Evolutionary conservation across 768 basidiomycete genomes (phyloP), one percentile per base, ranked within the genome.

Genomic region (Amanita brunnescens): DNA sequence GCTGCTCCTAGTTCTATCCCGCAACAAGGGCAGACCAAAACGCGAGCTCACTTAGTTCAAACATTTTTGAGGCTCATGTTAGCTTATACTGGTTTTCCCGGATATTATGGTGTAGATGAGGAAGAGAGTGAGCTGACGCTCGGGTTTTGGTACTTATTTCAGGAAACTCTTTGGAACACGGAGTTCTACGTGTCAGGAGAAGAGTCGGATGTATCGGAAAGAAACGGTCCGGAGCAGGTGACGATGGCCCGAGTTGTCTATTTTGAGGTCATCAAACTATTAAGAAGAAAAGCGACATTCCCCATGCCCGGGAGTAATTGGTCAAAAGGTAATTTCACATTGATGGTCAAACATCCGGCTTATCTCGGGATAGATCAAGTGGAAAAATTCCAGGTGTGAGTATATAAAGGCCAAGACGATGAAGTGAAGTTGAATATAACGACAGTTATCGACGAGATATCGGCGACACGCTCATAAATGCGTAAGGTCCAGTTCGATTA

Each of bases 141-240:
- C 2, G 80, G 80, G 1, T 94, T 94, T 59, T 95, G 94, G 87
- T 94, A 91, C 56, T 70, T 90, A 35, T 78, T 95, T 51, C 92
- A 95, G 64, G 93, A 97, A 62, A 80, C 89, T 1, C 64, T 91
- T 21, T 91, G 88, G 88, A 75, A 70, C 32, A 74, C 74, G 10
- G 81, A 85, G 47, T 82, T 73, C 51, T 77, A 77, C 45, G 56
- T 70, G 24, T 55, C 62, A 9, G 61, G 64, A 7, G 54, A 66
- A 53, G 29, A 20, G 9, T 59, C 56, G 2, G 57, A 55, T 26
- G 45, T 54, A 26, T 48, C 63, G 54, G 51, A 59, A 51, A 59
- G 59, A 18, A 54, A 56, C 26, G 62, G 62, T 20, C 49, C 56
- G 30, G 72, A 71, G 8, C 62, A 75, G 67, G 67, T 74, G 63